Conservation (phyloP, 2,329 filamentous ascomycete genomes). For the Cordyceps cateniannulata region DNA sequence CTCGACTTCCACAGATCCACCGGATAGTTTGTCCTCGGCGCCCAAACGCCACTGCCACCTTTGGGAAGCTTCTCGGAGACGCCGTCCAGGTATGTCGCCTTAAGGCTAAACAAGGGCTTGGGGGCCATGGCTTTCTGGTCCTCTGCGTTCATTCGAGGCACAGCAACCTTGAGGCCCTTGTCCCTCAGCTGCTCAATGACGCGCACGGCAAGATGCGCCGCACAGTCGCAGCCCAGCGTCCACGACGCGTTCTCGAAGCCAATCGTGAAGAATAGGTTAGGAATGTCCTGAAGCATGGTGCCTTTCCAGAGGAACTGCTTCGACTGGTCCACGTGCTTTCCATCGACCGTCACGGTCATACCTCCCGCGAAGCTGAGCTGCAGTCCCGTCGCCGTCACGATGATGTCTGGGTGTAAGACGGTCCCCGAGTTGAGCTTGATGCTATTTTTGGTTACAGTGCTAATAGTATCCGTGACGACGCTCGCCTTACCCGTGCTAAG, state of each 20-base stretch:
- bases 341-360: slow-evolving; percentile 45
- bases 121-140: slow-evolving; percentile 29
- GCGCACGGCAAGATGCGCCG: slow-evolving; percentile 40
- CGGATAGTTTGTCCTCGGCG: slow-evolving; percentile 25
- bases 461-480: slow-evolving; percentile 41
- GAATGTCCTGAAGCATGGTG: slow-evolving; percentile 55
- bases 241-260: slow-evolving; percentile 57
- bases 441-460: slow-evolving; percentile 34
- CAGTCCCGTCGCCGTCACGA: slow-evolving; percentile 60
- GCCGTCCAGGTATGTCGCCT: slow-evolving; percentile 44
- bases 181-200: slow-evolving; percentile 44
- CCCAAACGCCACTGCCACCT: slow-evolving; percentile 32
- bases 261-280: slow-evolving; percentile 51
- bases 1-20: slow-evolving; percentile 15
- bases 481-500: slow-evolving; percentile 31
- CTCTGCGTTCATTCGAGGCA: slow-evolving; percentile 33
- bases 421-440: slow-evolving; percentile 38
- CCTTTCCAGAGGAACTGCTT: slow-evolving; percentile 51
- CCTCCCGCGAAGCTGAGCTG: slow-evolving; percentile 49
- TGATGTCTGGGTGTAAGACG: slow-evolving; percentile 49
- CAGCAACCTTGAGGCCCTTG: slow-evolving; percentile 33
- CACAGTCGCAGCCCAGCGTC: slow-evolving; percentile 55
- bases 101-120: slow-evolving; percentile 35
- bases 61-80: slow-evolving; percentile 38
- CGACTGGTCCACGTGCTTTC: slow-evolving; percentile 32